Evolutionary conservation across 768 basidiomycete species (phyloP), one percentile per base, ranked within the genome.

Genomic region (Obba rivulosa): DNA sequence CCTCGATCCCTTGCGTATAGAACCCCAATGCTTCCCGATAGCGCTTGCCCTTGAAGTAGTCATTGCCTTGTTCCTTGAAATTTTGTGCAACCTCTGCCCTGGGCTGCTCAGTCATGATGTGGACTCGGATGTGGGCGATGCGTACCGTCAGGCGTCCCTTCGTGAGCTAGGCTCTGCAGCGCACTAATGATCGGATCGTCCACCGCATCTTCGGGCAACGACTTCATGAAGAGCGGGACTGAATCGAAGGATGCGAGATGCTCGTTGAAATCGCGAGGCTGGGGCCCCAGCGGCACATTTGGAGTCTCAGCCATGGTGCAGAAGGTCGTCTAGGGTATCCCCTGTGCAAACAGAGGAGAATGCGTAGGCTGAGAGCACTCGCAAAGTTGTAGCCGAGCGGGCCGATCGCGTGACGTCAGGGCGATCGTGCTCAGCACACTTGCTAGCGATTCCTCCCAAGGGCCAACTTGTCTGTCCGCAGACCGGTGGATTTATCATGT

Each of bases 21-120:
- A 97, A 96, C 1, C 82, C 80, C 8, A 85, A 51, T 1, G 96
- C 96, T 64, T 98, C 93, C 34, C 89, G 79, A 65, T 80, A 87
- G 37, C 89, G 79, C 61, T 89, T 91, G 23, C 85, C 85, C 55
- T 82, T 85, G 70, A 88, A 95, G 59, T 95, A 91, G 47, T 94
- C 92, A 62, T 97, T 98, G 4, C 93, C 96, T 62, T 95, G 91
- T 45, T 91, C 83, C 65, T 96, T 97, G 69, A 97, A 96, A 61
- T 88, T 93, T 52, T 80, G 76, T 1, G 95, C 92, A 54, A 92
- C 73, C 65, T 98, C 96, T 95, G 54, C 22, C 3, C 22, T 18
- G 5, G n/a, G 40, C 11, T 21, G 43, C 7, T 31, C 5, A 31
- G 28, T 7, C 5, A 31, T 7, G 7, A 31, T 8, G 9, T 21